These are phyloP conservation scores for Coccomyxa sp. DNA, from an alignment of 139 green algal species.

Conservation along the genomic window DNA sequence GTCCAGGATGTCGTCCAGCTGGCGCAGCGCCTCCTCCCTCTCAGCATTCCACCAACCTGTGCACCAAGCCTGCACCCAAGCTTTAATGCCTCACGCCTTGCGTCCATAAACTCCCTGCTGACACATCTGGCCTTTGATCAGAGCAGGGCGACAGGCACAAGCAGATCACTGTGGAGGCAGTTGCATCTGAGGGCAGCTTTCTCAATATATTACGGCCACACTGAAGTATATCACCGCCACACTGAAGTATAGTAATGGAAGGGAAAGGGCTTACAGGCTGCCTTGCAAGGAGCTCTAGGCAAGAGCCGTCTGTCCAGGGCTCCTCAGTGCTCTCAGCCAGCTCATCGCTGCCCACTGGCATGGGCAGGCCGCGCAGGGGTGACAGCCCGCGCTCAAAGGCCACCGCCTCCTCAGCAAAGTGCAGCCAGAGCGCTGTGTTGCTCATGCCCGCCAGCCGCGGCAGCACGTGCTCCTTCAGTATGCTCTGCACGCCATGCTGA, in stretches of 20 bases:
- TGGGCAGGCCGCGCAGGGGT: constrained; percentile 2
- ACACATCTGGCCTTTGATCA: too few relatives aligned
- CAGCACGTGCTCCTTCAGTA: constrained; percentile 37
- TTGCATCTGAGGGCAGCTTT: too few relatives aligned
- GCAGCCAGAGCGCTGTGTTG: constrained; percentile 30
- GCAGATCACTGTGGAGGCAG: too few relatives aligned
- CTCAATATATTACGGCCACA: too few relatives aligned
- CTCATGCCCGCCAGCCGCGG: constrained; percentile 22
- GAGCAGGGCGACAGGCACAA: too few relatives aligned
- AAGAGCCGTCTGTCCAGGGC: constrained; percentile 10
- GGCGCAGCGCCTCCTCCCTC: constrained; percentile 24
- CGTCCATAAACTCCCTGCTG: too few relatives aligned
- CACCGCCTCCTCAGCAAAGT: constrained; percentile 32
- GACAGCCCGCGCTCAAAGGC: constrained; percentile 33
- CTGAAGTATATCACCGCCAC: too few relatives aligned
- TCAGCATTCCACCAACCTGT: constrained; percentile 38
- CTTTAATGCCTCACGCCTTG: too few relatives aligned
- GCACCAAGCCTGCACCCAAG: constrained; percentile 8
- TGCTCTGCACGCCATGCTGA: not conserved
- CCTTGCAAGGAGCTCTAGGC: constrained; percentile 7
- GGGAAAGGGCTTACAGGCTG: not conserved
- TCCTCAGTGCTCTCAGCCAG: not conserved
- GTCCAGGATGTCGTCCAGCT: constrained; percentile 23
- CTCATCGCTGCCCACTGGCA: not conserved
- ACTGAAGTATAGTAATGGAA: too few relatives aligned